phyloP scores from a whole-genome alignment of 108 stramenopile genomes.

The Skeletonema potamos region DNA sequence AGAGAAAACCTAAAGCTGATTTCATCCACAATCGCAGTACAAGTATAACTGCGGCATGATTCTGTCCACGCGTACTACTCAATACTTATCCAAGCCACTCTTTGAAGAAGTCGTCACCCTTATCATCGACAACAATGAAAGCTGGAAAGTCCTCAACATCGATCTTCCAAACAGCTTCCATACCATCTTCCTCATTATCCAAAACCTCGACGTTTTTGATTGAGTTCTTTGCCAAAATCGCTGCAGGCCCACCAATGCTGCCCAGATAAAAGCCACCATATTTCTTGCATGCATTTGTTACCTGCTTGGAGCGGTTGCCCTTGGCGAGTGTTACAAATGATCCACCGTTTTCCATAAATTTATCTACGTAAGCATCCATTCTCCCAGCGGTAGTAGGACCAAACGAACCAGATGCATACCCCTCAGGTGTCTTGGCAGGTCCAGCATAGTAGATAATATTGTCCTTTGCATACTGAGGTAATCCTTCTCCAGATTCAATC shows the following conservation, averaged over 20 bases:
- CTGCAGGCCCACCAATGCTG: conserved; percentile 95
- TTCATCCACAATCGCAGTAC: neutral
- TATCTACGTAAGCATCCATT: conserved; percentile 96
- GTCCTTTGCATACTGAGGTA: conserved; percentile 95
- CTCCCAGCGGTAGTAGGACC: conserved; percentile 98
- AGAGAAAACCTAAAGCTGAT: neutral
- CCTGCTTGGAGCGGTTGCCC: conserved; percentile 90
- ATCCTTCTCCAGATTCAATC: conserved; percentile 89
- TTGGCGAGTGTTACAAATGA: conserved; percentile 93
- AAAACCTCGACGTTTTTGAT: conserved; percentile 95
- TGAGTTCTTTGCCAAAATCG: conserved; percentile 94
- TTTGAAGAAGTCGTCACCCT: conserved; percentile 95
- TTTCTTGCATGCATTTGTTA: conserved; percentile 95
- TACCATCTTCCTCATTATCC: conserved; percentile 97
- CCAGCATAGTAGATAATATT: conserved; percentile 97
- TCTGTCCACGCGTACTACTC: neutral
- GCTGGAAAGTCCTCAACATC: conserved; percentile 96
- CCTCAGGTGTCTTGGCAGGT: conserved; percentile 96
- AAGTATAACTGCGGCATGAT: neutral
- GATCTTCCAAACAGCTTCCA: conserved; percentile 99
- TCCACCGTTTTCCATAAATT: conserved; percentile 92
- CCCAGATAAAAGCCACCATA: conserved; percentile 97
- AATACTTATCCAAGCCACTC: conserved; percentile 85
- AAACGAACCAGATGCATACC: conserved; percentile 93
- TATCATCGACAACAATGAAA: conserved; percentile 96